Base-by-base conservation (phyloP, 108 stramenopile species). In the Skeletonema marinoi region DNA sequence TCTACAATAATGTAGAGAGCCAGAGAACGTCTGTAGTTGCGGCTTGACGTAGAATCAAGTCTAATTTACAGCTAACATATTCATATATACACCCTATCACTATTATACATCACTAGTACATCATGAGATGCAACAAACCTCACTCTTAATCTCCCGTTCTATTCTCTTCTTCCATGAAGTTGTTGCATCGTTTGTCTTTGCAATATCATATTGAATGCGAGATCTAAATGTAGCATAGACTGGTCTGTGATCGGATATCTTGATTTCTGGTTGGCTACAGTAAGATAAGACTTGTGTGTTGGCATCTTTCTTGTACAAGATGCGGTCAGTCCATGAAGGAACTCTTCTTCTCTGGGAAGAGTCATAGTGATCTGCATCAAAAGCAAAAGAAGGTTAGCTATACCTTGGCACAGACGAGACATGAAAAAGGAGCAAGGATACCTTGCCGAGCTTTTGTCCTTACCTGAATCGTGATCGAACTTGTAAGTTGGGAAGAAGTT, bases 281-380 rank as follows among this genome's bases (percentile, higher is more conserved):
- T 89, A 72, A 90, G 86, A 60, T 60, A 68, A 79, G 96, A 98
- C 12, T 78, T 86, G 32, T 95, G 74, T 73, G 82, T 78, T 19
- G 74, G 75, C 30, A 96, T 93, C 59, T 87, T 85, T n/a, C 56
- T 82, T 29, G 83, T 78, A 99, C 19, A 99, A 85, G 33, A 99
- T 87, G 16, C 98, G 96, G 75, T 99, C 99, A 68, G 98, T 98
- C 97, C 98, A 99, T 21, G 99, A 98, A 8, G 99, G 99, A 7
- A 98, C 98, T 7, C 99, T 87, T 39, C 93, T 60, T 73, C 97
- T 92, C 10, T 78, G 81, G 14, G 80, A 73, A 12, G 77, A 67
- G 48, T 74, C 77, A 46, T 78, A 72, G 29, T 78, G 77, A 61
- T 73, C 80, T 69, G 13, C 25, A 13, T 17, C 64, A 33, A 42